A percentile compares a stretch with the other conserved stretches of the same genome.
phyloP scores from a whole-genome alignment of 1,284 basidiomycete species.

The Microbotryum silenes-acaulis region DNA sequence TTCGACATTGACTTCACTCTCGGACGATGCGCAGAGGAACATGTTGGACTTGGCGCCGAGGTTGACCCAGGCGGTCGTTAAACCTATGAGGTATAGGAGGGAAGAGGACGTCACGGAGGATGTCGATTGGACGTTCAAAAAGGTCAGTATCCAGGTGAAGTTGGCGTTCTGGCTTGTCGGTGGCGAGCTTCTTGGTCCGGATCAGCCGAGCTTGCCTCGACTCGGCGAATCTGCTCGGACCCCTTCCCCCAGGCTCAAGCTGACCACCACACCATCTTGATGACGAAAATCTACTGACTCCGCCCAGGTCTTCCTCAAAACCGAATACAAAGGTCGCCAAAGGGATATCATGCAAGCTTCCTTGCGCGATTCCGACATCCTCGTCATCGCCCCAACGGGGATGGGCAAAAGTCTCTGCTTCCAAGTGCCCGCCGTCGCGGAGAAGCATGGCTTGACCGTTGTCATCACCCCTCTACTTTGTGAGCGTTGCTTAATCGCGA shows the following conservation, averaged over 20 bases:
- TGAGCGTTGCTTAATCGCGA: conserved; percentile 38
- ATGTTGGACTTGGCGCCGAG: too few species aligned
- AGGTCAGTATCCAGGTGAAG: too few species aligned
- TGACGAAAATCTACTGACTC: too few species aligned
- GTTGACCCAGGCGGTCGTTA: too few species aligned
- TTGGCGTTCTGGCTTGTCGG: too few species aligned
- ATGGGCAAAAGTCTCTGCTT: conserved; percentile 88
- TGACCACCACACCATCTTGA: too few species aligned
- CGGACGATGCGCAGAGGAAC: too few species aligned
- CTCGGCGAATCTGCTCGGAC: too few species aligned
- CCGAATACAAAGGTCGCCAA: conserved; percentile 64
- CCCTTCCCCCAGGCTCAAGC: too few species aligned
- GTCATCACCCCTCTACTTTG: conserved; percentile 71
- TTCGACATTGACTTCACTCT: background rate
- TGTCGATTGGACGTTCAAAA: too few species aligned
- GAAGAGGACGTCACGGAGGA: too few species aligned
- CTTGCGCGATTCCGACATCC: conserved; percentile 58
- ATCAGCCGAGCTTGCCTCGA: background rate
- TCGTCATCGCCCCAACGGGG: conserved; percentile 77
- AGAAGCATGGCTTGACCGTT: conserved; percentile 62
- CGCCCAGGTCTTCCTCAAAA: conserved; percentile 54
- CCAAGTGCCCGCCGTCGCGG: conserved; percentile 70
- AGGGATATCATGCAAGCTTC: conserved; percentile 64
- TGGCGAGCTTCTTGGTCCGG: too few species aligned
- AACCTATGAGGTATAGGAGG: background rate